Conservation (phyloP, 768 basidiomycete genomes). For the Phlebiopsis gigantea region DNA sequence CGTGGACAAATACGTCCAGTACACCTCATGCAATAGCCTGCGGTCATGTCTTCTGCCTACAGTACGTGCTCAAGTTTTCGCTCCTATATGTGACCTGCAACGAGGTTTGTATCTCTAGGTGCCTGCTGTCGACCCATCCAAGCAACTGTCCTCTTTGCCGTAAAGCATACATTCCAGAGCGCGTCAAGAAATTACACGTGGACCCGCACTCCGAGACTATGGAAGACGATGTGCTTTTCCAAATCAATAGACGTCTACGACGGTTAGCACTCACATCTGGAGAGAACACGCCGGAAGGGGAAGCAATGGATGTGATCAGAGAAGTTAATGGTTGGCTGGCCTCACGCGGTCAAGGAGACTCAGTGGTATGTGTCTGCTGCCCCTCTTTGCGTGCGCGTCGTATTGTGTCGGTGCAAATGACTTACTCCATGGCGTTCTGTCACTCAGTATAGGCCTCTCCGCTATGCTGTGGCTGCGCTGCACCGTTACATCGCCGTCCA, state of each 20-base stretch:
- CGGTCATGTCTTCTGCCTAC: slow-evolving; percentile 70
- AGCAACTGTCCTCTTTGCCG: slow-evolving; percentile 64
- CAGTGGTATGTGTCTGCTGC: slow-evolving; percentile 23
- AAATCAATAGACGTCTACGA: slow-evolving; percentile 25
- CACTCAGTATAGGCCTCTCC: slow-evolving; percentile 27
- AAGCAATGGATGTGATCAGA: slow-evolving; percentile 34
- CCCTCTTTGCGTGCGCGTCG: slow-evolving; percentile 7
- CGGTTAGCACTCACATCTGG: slow-evolving; percentile 31
- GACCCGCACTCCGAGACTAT: slow-evolving; percentile 27
- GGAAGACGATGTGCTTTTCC: slow-evolving; percentile 7
- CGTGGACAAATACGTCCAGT: slow-evolving; percentile 42
- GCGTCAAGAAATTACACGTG: slow-evolving; percentile 64
- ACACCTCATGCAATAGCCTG: slow-evolving; percentile 70
- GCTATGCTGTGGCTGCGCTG: slow-evolving; percentile 30
- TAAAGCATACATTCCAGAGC: slow-evolving; percentile 49
- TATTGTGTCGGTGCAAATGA: not conserved
- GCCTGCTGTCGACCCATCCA: slow-evolving; percentile 46
- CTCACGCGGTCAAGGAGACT: slow-evolving; percentile 34
- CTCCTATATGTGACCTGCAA: too few species aligned
- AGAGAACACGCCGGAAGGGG: slow-evolving; percentile 26
- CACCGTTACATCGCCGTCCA: slow-evolving; percentile 35
- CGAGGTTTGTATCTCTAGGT: too few species aligned
- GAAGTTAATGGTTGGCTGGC: slow-evolving; percentile 52
- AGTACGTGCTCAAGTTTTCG: slow-evolving; percentile 36
- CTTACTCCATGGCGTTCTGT: slow-evolving; percentile 20